Evolutionary conservation across 148 eudicot genomes (phyloP), one percentile per base, ranked within the genome.

Genomic region (Dysphania ambrosioides): DNA sequence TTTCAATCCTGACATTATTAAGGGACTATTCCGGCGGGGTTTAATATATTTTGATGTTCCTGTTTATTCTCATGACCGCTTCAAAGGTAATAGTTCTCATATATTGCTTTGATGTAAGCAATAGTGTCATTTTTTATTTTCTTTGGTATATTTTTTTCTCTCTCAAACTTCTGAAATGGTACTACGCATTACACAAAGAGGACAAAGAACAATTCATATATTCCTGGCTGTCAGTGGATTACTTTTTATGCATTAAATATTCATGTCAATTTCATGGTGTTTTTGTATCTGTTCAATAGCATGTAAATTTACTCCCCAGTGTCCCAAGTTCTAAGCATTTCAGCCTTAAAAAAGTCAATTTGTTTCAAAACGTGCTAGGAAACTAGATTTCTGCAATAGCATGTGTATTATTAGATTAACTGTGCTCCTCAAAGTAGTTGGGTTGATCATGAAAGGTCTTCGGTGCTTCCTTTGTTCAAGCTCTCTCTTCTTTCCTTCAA

Each of bases 31-130:
- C 71, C 89, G 83, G 38, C 88, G 98, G 65, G 98, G 98, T 19
- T 86, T 95, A 64, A 79, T 95, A 72, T 95, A 95, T 84, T 90
- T 90, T 88, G 96, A 95, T 78, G 93, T 89, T 70, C 91, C 96
- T 80, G 96, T 95, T 64, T 92, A 87, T 82, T 84, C 91, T 38
- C 96, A 92, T 85, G 98, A 95, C 72, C 93, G 93, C 72, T 90
- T 95, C 74, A 92, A 90, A 92, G 98, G 98, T 95, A 86, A 77
- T 29, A 64, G 66, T 41, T 62, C 64, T 23, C 23, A n/a, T n/a
- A 30, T 34, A 27, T n/a, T 8, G 58, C 6, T 47, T 72, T 66
- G n/a, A 57, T 69, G 42, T 74, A 41, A 13, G 27, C 7, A 0
- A 11, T 40, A 24, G 49, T 47, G 64, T 40, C 4, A 11, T 44